Evolutionary conservation across 345 rosid genomes (phyloP).

Genomic region (Citrus mangshanensis): DNA sequence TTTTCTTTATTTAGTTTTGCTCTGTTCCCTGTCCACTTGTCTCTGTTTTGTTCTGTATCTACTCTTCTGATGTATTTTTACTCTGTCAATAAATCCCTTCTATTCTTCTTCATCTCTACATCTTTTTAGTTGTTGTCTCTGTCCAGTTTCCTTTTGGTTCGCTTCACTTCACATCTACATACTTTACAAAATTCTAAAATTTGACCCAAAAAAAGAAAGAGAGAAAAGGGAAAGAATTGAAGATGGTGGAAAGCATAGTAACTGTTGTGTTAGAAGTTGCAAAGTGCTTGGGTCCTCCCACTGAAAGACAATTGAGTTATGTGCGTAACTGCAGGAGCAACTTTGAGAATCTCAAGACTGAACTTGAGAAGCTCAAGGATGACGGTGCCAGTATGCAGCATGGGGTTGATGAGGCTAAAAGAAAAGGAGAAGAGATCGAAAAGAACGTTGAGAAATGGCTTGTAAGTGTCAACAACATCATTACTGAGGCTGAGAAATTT

Average conservation of each 20-base stretch:
- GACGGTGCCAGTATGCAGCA: not conserved
- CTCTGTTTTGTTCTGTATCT: too few relatives aligned
- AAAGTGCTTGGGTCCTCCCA: not conserved
- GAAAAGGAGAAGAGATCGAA: slow-evolving; percentile 1
- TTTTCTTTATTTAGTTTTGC: too few relatives aligned
- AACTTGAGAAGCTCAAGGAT: not conserved
- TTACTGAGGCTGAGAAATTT: not conserved
- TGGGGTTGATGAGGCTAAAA: not conserved
- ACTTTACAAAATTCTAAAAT: not conserved
- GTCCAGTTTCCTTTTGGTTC: not conserved
- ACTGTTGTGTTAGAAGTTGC: not conserved
- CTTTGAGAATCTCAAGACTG: not conserved
- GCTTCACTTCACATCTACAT: not conserved
- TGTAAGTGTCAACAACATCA: not conserved
- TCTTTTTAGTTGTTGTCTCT: too few relatives aligned
- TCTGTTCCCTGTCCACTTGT: too few relatives aligned
- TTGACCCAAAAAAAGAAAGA: too few relatives aligned
- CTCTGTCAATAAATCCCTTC: too few relatives aligned
- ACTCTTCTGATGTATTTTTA: too few relatives aligned
- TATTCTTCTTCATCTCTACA: too few relatives aligned
- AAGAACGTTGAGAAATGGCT: slow-evolving; percentile 5
- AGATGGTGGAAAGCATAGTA: not conserved
- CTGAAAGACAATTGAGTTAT: not conserved
- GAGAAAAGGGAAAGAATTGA: not conserved
- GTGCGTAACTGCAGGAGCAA: not conserved